Percentiles rank a stretch among this genome's conserved stretches.
Evolutionary conservation across 148 eudicot genomes (phyloP).

Genomic region (Rhododendron kiyosumense): DNA sequence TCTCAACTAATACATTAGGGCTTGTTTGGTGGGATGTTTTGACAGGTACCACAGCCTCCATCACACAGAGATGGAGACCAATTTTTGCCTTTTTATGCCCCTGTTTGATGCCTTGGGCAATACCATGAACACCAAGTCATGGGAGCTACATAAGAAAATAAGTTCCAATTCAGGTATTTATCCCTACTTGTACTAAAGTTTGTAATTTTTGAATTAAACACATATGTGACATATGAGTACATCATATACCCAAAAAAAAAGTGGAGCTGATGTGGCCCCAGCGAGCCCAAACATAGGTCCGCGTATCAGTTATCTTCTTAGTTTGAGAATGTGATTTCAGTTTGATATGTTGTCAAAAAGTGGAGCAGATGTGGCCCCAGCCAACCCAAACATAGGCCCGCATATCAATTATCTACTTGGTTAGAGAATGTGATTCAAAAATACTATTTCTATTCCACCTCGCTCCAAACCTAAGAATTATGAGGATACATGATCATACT

Average conservation of each 20-base stretch:
- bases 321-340: background rate
- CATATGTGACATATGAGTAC: background rate
- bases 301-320: background rate
- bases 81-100: conserved; percentile 89
- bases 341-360: background rate
- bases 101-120: conserved; percentile 67
- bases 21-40: background rate
- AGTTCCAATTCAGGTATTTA: conserved; percentile 43
- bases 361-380: background rate
- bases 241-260: background rate
- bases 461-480: background rate
- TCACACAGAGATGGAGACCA: conserved; percentile 54
- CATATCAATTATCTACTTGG: background rate
- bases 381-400: too few species aligned
- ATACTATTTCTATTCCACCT: background rate
- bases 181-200: background rate
- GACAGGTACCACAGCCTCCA: conserved; percentile 81
- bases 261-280: background rate
- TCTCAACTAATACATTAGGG: background rate
- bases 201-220: background rate
- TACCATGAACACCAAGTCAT: conserved; percentile 63
- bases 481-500: background rate
- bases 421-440: background rate
- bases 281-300: too few species aligned
- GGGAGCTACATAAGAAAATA: conserved; percentile 57